A percentile compares a stretch with the other conserved stretches of the same genome.
Evolutionary conservation across 2,329 filamentous ascomycete species (phyloP).

Genomic region (Scytalidium sp.): DNA sequence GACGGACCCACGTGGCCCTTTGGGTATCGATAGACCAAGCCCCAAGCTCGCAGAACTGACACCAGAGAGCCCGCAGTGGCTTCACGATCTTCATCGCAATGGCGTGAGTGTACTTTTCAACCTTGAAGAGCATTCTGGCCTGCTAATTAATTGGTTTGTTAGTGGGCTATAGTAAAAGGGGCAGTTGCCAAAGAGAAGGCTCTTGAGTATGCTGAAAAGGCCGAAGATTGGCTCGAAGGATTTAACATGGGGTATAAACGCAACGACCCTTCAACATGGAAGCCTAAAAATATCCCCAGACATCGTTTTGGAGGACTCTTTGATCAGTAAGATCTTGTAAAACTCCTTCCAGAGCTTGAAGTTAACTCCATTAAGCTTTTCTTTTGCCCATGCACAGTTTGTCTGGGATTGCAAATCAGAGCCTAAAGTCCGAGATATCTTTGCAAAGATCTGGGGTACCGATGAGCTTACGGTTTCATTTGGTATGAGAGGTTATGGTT

Average conservation of each 20-base stretch:
- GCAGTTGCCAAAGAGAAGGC: constrained; percentile 12
- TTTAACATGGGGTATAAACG: constrained; percentile 11
- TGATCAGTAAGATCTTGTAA: not conserved
- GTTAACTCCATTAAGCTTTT: constrained; percentile 21
- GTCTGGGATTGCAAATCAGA: constrained; percentile 30
- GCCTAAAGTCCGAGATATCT: constrained; percentile 33
- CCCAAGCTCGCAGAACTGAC: not conserved
- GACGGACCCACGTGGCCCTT: not conserved
- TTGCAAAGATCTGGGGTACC: constrained; percentile 37
- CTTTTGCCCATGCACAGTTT: constrained; percentile 35
- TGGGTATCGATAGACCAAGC: not conserved
- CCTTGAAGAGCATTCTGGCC: not conserved
- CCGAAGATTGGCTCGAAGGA: constrained; percentile 9
- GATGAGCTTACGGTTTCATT: constrained; percentile 42
- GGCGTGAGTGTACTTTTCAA: not conserved
- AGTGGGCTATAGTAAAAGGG: constrained; percentile 7
- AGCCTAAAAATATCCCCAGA: not conserved
- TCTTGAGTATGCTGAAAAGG: constrained; percentile 9
- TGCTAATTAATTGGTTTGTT: not conserved
- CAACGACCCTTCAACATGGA: constrained; percentile 5
- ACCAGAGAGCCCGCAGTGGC: not conserved
- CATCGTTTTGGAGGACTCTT: not conserved
- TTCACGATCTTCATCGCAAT: not conserved
- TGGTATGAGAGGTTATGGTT: constrained; percentile 21
- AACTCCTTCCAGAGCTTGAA: not conserved